Evolutionary conservation across 1,139 yeast genomes (phyloP).

Genomic region (Maudiozyma humilis): DNA sequence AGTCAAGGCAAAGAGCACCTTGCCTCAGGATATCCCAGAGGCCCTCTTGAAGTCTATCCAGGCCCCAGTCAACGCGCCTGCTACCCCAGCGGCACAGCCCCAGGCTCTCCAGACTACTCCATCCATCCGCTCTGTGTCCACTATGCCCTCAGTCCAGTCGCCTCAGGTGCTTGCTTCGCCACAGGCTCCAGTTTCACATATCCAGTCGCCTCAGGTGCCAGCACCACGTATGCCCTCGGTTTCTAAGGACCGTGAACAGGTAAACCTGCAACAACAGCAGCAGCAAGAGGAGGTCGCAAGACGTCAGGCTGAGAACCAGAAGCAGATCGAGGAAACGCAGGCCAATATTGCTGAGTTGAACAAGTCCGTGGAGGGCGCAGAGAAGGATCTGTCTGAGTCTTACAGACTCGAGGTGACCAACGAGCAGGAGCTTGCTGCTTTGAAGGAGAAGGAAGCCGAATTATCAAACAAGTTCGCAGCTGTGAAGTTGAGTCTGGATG

Average conservation of each 20-base stretch:
- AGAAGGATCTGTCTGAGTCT: conserved; percentile 5
- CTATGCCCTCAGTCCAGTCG: conserved; percentile 17
- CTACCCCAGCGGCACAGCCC: not conserved
- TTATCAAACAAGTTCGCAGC: conserved; percentile 11
- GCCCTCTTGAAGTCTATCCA: conserved; percentile 33
- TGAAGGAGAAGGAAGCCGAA: conserved; percentile 3
- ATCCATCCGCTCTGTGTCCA: not conserved
- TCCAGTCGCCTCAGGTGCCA: not conserved
- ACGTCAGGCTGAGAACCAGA: conserved; percentile 1
- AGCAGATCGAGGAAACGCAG: conserved; percentile 1
- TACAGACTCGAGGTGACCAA: conserved; percentile 1
- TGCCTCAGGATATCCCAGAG: conserved; percentile 63
- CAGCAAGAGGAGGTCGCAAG: not conserved
- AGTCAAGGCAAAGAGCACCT: conserved; percentile 59
- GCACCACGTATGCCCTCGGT: not conserved
- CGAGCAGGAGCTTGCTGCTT: not conserved
- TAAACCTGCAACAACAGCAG: not conserved
- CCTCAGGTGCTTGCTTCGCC: conserved; percentile 14
- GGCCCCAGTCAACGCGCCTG: conserved; percentile 9
- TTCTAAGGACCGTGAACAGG: not conserved
- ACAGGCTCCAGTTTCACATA: not conserved
- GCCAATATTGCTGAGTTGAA: conserved; percentile 3
- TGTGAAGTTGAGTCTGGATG: conserved; percentile 33
- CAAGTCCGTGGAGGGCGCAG: conserved; percentile 4
- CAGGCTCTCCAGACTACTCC: not conserved